Conservation (phyloP, 768 basidiomycete genomes). For the Agrocybe praecox region DNA sequence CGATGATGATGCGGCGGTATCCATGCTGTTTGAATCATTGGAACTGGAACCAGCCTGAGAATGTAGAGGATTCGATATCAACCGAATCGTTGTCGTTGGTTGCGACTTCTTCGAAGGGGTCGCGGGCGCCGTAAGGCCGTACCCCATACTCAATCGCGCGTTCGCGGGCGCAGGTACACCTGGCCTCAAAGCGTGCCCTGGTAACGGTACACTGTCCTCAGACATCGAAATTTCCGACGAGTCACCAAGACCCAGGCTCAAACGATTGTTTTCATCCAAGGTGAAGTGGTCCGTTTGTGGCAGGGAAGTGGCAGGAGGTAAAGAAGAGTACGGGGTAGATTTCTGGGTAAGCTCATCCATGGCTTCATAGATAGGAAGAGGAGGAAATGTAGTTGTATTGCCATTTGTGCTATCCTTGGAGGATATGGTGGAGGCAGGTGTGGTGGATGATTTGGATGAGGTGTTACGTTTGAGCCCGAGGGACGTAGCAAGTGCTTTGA, state of each 20-base stretch:
- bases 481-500: constrained; percentile 76
- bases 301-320: constrained; percentile 32
- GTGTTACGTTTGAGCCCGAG: constrained; percentile 56
- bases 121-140: constrained; percentile 31
- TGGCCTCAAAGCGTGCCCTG: constrained; percentile 58
- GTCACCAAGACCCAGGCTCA: neutral
- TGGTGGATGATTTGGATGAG: constrained; percentile 22
- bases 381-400: constrained; percentile 8
- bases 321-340: constrained; percentile 46
- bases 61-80: constrained; percentile 40
- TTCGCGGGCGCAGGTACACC: constrained; percentile 63
- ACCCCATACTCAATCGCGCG: constrained; percentile 59
- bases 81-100: constrained; percentile 54
- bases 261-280: constrained; percentile 33
- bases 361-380: constrained; percentile 10
- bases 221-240: constrained; percentile 17
- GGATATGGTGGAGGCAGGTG: constrained; percentile 15
- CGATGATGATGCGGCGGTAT: no score
- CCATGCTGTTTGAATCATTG: constrained; percentile 5
- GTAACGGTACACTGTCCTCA: constrained; percentile 49
- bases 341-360: constrained; percentile 40
- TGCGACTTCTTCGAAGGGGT: constrained; percentile 42
- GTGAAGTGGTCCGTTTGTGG: constrained; percentile 55
- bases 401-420: constrained; percentile 19
- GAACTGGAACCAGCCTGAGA: constrained; percentile 17